Evolutionary conservation across 306 rosid genomes (phyloP).

Genomic region (Corylus heterophylla): DNA sequence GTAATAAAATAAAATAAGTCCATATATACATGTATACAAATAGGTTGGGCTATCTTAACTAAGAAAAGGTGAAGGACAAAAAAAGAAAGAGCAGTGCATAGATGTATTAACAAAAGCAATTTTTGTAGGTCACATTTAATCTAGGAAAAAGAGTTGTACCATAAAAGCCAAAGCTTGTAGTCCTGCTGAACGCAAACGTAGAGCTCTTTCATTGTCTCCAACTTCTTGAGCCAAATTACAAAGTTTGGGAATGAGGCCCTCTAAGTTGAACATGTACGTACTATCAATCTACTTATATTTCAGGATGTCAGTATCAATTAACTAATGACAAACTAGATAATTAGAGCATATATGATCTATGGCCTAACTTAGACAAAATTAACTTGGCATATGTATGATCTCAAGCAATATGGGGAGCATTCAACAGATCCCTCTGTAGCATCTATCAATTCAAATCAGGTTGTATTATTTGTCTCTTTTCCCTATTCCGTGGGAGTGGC

Average conservation of each 20-base stretch:
- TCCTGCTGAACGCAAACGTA: constrained; percentile 75
- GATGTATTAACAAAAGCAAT: constrained; percentile 6
- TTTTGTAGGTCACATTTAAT: constrained; percentile 18
- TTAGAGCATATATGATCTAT: not conserved
- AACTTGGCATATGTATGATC: constrained; percentile 10
- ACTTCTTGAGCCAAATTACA: constrained; percentile 85
- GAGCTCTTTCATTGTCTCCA: constrained; percentile 66
- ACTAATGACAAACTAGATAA: constrained; percentile 7
- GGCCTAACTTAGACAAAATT: constrained; percentile 12
- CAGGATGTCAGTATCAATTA: constrained; percentile 45
- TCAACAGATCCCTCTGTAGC: not conserved
- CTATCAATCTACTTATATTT: constrained; percentile 72
- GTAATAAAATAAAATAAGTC: not conserved
- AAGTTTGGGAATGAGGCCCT: constrained; percentile 86
- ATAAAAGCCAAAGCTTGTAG: constrained; percentile 71
- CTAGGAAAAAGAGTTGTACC: constrained; percentile 49
- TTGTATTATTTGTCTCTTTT: no score
- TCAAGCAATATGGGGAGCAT: not conserved
- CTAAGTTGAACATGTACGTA: constrained; percentile 87
- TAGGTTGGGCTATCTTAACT: not conserved
- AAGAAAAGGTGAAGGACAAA: not conserved
- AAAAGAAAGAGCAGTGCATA: constrained; percentile 12
- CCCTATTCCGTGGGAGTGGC: no score
- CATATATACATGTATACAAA: not conserved
- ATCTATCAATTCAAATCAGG: not conserved